These are phyloP conservation scores for Trifolium subterraneum DNA, from an alignment of 306 rosid genomes.

Conservation along the genomic window DNA sequence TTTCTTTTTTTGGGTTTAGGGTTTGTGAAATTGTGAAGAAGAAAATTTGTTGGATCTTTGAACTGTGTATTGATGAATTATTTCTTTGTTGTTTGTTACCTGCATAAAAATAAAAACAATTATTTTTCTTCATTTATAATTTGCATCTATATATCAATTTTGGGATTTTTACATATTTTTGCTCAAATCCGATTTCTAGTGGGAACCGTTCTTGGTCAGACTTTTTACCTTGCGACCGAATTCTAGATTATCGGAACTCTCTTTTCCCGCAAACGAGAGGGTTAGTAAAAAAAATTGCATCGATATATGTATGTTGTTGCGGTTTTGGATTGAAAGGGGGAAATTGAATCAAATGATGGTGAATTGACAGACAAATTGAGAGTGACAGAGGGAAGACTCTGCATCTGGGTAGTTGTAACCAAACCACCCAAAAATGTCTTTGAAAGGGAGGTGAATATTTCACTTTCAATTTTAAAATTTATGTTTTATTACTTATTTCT, in stretches of 20 bases:
- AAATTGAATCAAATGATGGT: background rate
- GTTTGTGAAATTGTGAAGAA: slow-evolving; percentile 32
- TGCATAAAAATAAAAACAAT: background rate
- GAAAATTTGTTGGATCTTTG: slow-evolving; percentile 30
- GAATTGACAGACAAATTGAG: background rate
- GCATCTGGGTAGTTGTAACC: background rate
- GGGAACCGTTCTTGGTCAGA: no score
- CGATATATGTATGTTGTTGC: no score
- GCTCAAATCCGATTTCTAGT: no score
- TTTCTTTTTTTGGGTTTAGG: slow-evolving; percentile 8
- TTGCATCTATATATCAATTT: background rate
- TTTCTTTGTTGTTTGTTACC: background rate
- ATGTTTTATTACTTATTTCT: no score
- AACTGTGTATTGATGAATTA: background rate
- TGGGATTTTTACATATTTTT: no score
- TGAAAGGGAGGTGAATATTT: background rate
- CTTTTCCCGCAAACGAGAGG: no score
- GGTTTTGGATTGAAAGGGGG: background rate
- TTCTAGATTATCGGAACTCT: no score
- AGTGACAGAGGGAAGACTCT: background rate
- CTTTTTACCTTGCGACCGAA: no score
- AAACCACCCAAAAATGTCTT: background rate
- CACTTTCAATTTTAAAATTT: background rate
- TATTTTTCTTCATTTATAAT: background rate
- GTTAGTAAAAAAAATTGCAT: no score